Evolutionary conservation across 2,329 filamentous ascomycete species (phyloP).

Genomic region (Xylaria sp.): DNA sequence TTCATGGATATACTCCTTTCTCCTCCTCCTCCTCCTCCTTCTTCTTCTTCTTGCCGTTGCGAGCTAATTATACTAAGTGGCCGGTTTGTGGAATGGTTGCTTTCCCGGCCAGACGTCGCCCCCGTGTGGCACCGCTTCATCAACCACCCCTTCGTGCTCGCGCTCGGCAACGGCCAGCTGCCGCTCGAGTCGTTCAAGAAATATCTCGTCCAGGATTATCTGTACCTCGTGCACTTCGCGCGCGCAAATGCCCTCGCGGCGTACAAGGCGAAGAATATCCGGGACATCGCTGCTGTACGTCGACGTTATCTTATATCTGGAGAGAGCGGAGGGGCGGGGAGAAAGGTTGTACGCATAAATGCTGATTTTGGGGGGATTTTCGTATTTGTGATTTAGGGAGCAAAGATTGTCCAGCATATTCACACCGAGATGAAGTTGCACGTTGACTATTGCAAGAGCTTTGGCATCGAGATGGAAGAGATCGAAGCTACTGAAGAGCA

Average conservation of each 20-base stretch:
- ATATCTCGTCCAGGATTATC: slow-evolving; percentile 91
- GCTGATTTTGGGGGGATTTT: slow-evolving; percentile 8
- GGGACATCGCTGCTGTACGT: slow-evolving; percentile 75
- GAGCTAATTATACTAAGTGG: slow-evolving; percentile 59
- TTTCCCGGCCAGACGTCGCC: slow-evolving; percentile 79
- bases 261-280: slow-evolving; percentile 82
- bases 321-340: background rate
- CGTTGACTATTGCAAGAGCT: slow-evolving; percentile 81
- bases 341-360: background rate
- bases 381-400: slow-evolving; percentile 56
- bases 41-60: background rate
- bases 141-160: slow-evolving; percentile 83
- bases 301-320: too few relatives aligned
- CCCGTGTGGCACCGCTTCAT: slow-evolving; percentile 79
- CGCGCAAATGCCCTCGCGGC: slow-evolving; percentile 85
- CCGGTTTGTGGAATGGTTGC: slow-evolving; percentile 83
- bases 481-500: slow-evolving; percentile 80
- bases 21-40: background rate
- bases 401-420: slow-evolving; percentile 79
- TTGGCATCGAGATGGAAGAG: slow-evolving; percentile 78
- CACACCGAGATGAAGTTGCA: slow-evolving; percentile 84
- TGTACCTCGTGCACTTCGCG: slow-evolving; percentile 91
- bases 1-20: background rate
- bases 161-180: slow-evolving; percentile 78
- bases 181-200: slow-evolving; percentile 82